Conservation (phyloP, 352 stramenopile genomes). For the Phytophthora macrochlamydospora region DNA sequence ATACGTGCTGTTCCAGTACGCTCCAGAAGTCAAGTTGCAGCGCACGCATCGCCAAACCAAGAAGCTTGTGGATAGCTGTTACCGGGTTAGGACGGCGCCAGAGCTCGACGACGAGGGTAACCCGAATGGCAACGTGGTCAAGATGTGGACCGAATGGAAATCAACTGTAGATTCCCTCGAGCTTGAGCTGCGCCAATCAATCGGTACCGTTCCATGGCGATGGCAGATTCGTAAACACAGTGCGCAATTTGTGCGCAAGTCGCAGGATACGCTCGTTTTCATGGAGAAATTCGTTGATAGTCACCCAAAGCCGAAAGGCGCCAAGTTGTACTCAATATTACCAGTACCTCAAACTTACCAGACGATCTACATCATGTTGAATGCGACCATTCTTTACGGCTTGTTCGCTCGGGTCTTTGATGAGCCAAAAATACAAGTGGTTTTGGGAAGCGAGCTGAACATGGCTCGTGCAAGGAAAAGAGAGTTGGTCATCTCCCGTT, state of each 20-base stretch:
- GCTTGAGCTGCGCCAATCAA: conserved; percentile 6
- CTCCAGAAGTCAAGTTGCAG: too few species aligned
- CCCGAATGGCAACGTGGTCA: neutral
- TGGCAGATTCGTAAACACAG: conserved; percentile 1
- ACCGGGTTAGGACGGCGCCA: neutral
- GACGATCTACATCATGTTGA: neutral
- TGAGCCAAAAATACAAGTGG: too few species aligned
- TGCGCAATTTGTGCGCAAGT: conserved; percentile 15
- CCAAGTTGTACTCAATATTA: neutral
- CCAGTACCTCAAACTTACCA: too few species aligned
- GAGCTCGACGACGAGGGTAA: conserved; percentile 1
- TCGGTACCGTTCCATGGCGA: conserved; percentile 11
- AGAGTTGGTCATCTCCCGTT: too few species aligned
- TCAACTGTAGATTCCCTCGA: conserved; percentile 4
- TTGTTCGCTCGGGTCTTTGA: too few species aligned
- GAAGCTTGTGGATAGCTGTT: conserved; percentile 8
- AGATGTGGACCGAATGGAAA: conserved; percentile 13
- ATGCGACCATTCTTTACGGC: conserved; percentile 6
- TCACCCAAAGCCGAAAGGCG: conserved; percentile 12
- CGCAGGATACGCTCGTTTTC: conserved; percentile 9
- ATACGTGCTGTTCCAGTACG: too few species aligned
- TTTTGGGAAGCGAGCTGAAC: neutral
- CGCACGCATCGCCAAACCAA: neutral
- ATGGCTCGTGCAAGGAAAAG: too few species aligned
- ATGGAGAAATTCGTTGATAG: conserved; percentile 11